Percentiles rank a stretch among this genome's conserved stretches.
Conservation (phyloP, 2,329 filamentous ascomycete genomes). For the Colletotrichum tofieldiae region DNA sequence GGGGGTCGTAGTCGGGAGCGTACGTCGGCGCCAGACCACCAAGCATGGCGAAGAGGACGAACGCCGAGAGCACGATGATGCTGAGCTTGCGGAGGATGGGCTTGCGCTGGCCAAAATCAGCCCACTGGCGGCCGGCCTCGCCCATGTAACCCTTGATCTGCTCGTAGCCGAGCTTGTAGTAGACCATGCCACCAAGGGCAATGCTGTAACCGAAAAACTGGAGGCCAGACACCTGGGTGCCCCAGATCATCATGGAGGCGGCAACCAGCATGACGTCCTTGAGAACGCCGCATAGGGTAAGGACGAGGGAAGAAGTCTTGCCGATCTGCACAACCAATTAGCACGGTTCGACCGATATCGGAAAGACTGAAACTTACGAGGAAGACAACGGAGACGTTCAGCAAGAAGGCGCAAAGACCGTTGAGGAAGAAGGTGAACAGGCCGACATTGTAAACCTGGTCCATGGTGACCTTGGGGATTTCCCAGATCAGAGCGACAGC, state of each 20-base stretch:
- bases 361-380: constrained; percentile 72
- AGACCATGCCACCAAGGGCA: constrained; percentile 83
- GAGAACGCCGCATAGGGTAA: constrained; percentile 89
- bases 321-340: constrained; percentile 76
- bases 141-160: constrained; percentile 85
- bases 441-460: constrained; percentile 81
- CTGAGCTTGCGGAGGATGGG: constrained; percentile 85
- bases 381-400: constrained; percentile 90
- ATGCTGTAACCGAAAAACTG: constrained; percentile 90
- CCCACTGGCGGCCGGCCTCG: constrained; percentile 84
- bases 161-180: constrained; percentile 89
- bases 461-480: constrained; percentile 77
- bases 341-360: constrained; percentile 11
- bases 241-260: constrained; percentile 87
- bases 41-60: constrained; percentile 80
- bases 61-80: constrained; percentile 74
- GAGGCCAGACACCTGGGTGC: constrained; percentile 79
- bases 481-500: constrained; percentile 82
- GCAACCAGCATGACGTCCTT: constrained; percentile 89
- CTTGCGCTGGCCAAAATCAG: constrained; percentile 84
- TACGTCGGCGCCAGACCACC: constrained; percentile 76
- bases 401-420: constrained; percentile 82
- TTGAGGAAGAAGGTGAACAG: constrained; percentile 81
- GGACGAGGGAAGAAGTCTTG: constrained; percentile 88
- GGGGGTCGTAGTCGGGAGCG: constrained; percentile 68